Base-by-base conservation (phyloP, 129 eudicot species). In the Chrysanthemum lavandulifolium region DNA sequence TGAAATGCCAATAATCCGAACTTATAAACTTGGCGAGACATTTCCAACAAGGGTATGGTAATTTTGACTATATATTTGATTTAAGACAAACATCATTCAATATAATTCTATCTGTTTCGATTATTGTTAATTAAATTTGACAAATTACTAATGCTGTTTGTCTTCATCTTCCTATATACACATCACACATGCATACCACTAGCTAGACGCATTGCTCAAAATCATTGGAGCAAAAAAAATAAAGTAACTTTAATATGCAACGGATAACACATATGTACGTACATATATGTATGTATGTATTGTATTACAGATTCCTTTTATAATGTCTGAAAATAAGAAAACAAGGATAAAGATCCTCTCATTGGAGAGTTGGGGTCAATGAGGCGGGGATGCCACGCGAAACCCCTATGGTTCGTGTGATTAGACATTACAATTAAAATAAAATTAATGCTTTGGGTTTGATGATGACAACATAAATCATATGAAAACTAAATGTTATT, bases 101-200 rank as follows among this genome's bases (percentile, higher is more conserved):
- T 69, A 10, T 51, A 6, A 8, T 69, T 15, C 54, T 14, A 4
- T 54, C 18, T 40, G 10, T 40, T 40, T 7, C 8, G 47, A 13
- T 54, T 11, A 70, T 14, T 29, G 15, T 49, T 55, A 53, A n/a
- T 70, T 18, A 15, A 55, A 69, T 53, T 51, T 54, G 47, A 67
- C 58, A 45, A 51, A 13, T 13, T 50, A 40, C 45, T 67, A 67
- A 67, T 48, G 18, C 49, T 65, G 47, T n/a, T 36, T 49, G 43
- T 57, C 72, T 11, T 48, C 59, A 67, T 48, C 58, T 67, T 47
- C 10, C 8, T 47, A 23, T 68, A 13, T 68, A 27, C 61, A 69
- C 73, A 51, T 69, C 50, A 27, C 61, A 68, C 73, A 50, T 68
- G 61, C 72, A 50, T 61, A 10, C 71, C 36, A 48, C 13, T 40